These are phyloP conservation scores for Peronospora destructor DNA, from an alignment of 352 stramenopile genomes.

Conservation along the genomic window DNA sequence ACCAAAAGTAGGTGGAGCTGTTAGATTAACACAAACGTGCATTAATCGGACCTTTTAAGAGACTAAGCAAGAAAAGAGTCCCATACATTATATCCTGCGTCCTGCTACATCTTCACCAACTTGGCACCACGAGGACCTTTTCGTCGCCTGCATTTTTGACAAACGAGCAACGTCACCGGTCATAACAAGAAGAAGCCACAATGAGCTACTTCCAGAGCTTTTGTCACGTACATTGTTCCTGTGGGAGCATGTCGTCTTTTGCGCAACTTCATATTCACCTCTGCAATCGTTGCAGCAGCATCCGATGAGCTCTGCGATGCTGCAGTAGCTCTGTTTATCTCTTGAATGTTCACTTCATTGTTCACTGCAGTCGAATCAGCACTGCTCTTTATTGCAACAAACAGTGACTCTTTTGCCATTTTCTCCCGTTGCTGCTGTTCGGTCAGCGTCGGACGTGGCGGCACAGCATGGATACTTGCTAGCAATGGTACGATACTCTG, in stretches of 20 bases:
- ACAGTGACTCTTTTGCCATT: slow-evolving; percentile 2
- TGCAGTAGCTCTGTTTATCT: background rate
- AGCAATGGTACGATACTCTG: slow-evolving; percentile 36
- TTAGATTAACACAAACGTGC: too few relatives aligned
- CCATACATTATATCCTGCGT: too few relatives aligned
- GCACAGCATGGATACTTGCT: slow-evolving; percentile 28
- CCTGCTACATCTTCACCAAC: slow-evolving; percentile 38
- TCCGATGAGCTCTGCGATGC: slow-evolving; percentile 12
- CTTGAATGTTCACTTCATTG: background rate
- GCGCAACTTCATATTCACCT: slow-evolving; percentile 19
- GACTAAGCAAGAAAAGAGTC: too few relatives aligned
- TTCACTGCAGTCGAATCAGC: background rate
- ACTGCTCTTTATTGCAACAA: slow-evolving; percentile 1
- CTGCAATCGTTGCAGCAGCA: slow-evolving; percentile 1
- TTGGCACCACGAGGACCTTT: slow-evolving; percentile 50
- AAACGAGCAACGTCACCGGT: background rate
- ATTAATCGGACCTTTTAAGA: too few relatives aligned
- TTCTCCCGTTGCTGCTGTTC: slow-evolving; percentile 21
- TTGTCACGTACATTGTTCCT: slow-evolving; percentile 41
- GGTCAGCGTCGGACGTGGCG: slow-evolving; percentile 30
- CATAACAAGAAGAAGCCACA: background rate
- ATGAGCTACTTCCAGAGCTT: background rate
- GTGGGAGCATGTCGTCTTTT: slow-evolving; percentile 45
- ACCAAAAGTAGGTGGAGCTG: too few relatives aligned
- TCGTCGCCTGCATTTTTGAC: slow-evolving; percentile 27